These are phyloP conservation scores for Kwoniella pini DNA, from an alignment of 768 basidiomycete species.

Conservation along the genomic window DNA sequence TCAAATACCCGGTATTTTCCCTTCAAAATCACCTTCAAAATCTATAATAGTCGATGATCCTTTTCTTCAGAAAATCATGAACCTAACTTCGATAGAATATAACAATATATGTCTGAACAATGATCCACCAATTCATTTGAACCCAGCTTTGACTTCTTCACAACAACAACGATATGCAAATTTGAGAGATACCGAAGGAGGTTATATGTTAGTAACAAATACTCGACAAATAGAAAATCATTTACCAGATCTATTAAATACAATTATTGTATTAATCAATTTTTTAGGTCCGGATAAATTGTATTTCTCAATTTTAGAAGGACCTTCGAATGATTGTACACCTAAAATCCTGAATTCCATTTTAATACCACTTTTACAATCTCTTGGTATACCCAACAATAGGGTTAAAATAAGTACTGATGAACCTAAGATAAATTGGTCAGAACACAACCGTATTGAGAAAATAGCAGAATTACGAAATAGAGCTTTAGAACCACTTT, in stretches of 20 bases:
- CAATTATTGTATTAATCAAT: slow-evolving; percentile 34
- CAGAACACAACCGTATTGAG: slow-evolving; percentile 45
- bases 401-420: slow-evolving; percentile 36
- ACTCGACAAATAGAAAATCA: slow-evolving; percentile 47
- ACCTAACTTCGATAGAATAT: slow-evolving; percentile 7
- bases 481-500: slow-evolving; percentile 46
- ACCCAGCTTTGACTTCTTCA: slow-evolving; percentile 9
- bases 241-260: slow-evolving; percentile 49
- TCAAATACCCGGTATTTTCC: slow-evolving; percentile 35
- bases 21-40: slow-evolving; percentile 10
- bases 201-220: slow-evolving; percentile 43
- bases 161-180: slow-evolving; percentile 8
- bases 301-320: slow-evolving; percentile 50
- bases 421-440: slow-evolving; percentile 45
- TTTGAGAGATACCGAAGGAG: background rate
- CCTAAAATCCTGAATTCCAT: slow-evolving; percentile 33
- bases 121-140: slow-evolving; percentile 10
- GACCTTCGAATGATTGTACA: slow-evolving; percentile 49
- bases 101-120: background rate
- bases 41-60: slow-evolving; percentile 5
- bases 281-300: slow-evolving; percentile 39
- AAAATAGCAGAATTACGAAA: slow-evolving; percentile 48
- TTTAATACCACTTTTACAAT: slow-evolving; percentile 33
- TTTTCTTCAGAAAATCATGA: background rate
- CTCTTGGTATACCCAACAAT: slow-evolving; percentile 35